phyloP scores from a whole-genome alignment of 306 rosid species.

The cucumber (Cucumis sativus) region DNA sequence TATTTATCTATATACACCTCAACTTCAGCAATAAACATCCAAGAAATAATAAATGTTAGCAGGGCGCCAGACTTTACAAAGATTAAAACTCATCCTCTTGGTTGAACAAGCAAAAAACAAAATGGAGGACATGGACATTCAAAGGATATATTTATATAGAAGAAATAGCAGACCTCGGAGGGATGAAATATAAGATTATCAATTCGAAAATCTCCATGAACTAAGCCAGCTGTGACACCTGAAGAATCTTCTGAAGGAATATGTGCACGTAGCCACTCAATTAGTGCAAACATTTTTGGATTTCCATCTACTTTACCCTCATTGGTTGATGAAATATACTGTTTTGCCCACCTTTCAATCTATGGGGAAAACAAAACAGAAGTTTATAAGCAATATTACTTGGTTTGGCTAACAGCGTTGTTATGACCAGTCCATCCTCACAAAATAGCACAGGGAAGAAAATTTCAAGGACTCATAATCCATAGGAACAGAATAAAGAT shows the following conservation, averaged over 20 bases:
- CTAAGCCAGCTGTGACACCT: slow-evolving; percentile 61
- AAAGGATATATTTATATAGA: background rate
- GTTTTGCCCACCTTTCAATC: slow-evolving; percentile 94
- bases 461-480: background rate
- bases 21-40: background rate
- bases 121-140: background rate
- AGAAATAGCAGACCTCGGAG: slow-evolving; percentile 46
- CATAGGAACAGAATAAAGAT: background rate
- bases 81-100: background rate
- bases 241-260: slow-evolving; percentile 81
- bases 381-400: background rate
- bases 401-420: background rate
- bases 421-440: background rate
- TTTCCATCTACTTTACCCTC: slow-evolving; percentile 69
- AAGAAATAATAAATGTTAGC: background rate
- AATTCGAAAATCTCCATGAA: slow-evolving; percentile 95
- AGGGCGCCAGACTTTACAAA: background rate
- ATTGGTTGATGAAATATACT: slow-evolving; percentile 65
- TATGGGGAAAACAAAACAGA: slow-evolving; percentile 15
- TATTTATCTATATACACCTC: background rate
- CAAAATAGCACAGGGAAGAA: background rate
- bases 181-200: slow-evolving; percentile 94
- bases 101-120: background rate
- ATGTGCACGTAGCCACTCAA: slow-evolving; percentile 59
- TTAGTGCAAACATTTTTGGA: slow-evolving; percentile 73